These are phyloP conservation scores for Trypanosoma lewisi DNA, from an alignment of 208 protist genomes.

Conservation along the genomic window DNA sequence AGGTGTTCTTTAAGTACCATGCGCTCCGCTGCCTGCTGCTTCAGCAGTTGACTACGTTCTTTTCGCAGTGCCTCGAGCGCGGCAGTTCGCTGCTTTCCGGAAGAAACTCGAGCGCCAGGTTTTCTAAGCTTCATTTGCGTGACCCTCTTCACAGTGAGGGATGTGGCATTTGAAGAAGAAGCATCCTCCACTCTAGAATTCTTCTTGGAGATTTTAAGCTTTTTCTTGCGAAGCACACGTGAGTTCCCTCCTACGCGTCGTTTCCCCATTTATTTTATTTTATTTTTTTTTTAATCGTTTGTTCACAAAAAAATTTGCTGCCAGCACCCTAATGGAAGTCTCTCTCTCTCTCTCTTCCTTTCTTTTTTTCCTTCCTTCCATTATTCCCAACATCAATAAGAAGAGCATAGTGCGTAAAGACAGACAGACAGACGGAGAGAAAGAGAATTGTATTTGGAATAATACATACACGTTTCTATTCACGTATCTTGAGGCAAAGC, in stretches of 20 bases:
- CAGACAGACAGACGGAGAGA: neutral
- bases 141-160: slow-evolving; percentile 10
- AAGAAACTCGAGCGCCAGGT: neutral
- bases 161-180: neutral
- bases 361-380: too few relatives aligned
- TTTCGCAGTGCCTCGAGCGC: slow-evolving; percentile 28
- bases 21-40: slow-evolving; percentile 74
- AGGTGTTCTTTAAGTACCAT: slow-evolving; percentile 85
- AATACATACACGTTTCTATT: too few relatives aligned
- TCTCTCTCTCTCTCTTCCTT: too few relatives aligned
- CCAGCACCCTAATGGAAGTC: too few relatives aligned
- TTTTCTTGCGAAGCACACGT: slow-evolving; percentile 39
- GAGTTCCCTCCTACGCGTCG: slow-evolving; percentile 27
- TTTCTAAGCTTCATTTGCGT: slow-evolving; percentile 27
- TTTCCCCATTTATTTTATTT: slow-evolving; percentile 22
- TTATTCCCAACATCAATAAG: too few relatives aligned
- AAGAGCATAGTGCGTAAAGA: neutral
- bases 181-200: neutral
- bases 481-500: neutral
- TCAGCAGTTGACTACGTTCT: slow-evolving; percentile 56
- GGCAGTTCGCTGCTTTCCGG: slow-evolving; percentile 1
- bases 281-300: neutral
- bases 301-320: too few relatives aligned
- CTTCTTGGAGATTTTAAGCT: slow-evolving; percentile 38
- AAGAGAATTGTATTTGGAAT: too few relatives aligned